Conservation (phyloP, 352 stramenopile genomes). For the Thraustotheca clavata region DNA sequence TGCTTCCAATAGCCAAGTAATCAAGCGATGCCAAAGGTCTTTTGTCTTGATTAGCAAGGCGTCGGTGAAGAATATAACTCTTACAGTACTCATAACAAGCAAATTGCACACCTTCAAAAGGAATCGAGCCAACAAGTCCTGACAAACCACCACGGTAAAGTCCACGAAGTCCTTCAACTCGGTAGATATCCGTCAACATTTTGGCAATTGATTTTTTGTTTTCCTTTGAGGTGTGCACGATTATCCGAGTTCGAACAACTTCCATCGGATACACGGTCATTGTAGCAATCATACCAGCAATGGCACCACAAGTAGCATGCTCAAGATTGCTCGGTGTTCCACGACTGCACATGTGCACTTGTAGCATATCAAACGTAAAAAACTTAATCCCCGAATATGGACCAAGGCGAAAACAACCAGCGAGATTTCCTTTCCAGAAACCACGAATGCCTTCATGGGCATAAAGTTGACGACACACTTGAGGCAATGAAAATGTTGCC, state of each 20-base stretch:
- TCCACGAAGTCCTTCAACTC: constrained; percentile 47
- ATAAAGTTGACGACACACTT: constrained; percentile 29
- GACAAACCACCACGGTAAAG: constrained; percentile 64
- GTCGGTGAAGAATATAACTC: constrained; percentile 30
- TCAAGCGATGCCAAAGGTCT: constrained; percentile 63
- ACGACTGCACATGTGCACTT: constrained; percentile 25
- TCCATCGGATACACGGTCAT: constrained; percentile 70
- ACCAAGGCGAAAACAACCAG: constrained; percentile 68
- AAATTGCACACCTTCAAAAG: constrained; percentile 78
- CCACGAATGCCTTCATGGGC: constrained; percentile 45
- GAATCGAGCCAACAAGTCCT: constrained; percentile 55
- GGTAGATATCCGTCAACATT: constrained; percentile 44
- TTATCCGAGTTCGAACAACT: constrained; percentile 71
- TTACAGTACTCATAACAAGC: constrained; percentile 79
- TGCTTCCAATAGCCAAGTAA: constrained; percentile 68
- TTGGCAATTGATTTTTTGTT: constrained; percentile 30
- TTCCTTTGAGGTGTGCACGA: constrained; percentile 37
- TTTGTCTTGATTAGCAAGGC: constrained; percentile 53
- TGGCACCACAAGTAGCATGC: constrained; percentile 46
- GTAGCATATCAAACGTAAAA: constrained; percentile 61
- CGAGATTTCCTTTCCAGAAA: constrained; percentile 73
- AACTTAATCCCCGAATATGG: constrained; percentile 79
- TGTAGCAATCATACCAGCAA: constrained; percentile 53
- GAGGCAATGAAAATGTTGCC: background rate
- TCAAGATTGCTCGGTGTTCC: constrained; percentile 34